A percentile compares a stretch with the other conserved stretches of the same genome.
These are phyloP conservation scores for Apiospora phragmitis DNA, from an alignment of 2,329 filamentous ascomycete genomes.

Conservation along the genomic window DNA sequence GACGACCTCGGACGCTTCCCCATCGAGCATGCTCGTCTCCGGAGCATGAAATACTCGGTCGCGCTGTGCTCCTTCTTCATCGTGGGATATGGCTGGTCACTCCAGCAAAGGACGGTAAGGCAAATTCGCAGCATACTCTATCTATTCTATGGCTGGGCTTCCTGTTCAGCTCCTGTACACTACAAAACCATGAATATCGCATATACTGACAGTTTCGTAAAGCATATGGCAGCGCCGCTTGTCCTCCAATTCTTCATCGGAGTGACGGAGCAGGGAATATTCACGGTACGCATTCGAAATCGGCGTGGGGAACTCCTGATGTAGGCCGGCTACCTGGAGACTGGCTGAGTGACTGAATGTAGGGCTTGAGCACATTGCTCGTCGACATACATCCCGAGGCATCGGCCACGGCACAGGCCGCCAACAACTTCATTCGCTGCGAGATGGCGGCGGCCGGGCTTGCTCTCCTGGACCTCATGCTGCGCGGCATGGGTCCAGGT, in stretches of 20 bases:
- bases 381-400: conserved; percentile 14
- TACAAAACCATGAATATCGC: background rate
- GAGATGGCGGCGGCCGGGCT: conserved; percentile 19
- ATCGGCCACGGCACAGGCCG: conserved; percentile 17
- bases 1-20: conserved; percentile 12
- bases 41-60: conserved; percentile 11
- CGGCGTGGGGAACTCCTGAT: too few species aligned
- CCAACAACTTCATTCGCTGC: conserved; percentile 20
- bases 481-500: conserved; percentile 12
- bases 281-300: conserved; percentile 2
- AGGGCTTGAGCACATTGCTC: conserved; percentile 17
- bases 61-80: conserved; percentile 12
- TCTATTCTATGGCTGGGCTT: background rate
- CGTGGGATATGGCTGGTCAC: conserved; percentile 16
- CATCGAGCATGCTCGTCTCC: conserved; percentile 15
- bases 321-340: background rate
- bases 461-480: conserved; percentile 16
- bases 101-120: conserved; percentile 13
- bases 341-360: background rate
- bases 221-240: conserved; percentile 18
- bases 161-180: too few species aligned
- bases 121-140: background rate
- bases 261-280: conserved; percentile 15
- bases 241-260: conserved; percentile 21
- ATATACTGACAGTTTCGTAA: background rate